Percentiles rank a stretch among this genome's conserved stretches.
phyloP scores from a whole-genome alignment of 352 stramenopile genomes.

The Pythium apleroticum region DNA sequence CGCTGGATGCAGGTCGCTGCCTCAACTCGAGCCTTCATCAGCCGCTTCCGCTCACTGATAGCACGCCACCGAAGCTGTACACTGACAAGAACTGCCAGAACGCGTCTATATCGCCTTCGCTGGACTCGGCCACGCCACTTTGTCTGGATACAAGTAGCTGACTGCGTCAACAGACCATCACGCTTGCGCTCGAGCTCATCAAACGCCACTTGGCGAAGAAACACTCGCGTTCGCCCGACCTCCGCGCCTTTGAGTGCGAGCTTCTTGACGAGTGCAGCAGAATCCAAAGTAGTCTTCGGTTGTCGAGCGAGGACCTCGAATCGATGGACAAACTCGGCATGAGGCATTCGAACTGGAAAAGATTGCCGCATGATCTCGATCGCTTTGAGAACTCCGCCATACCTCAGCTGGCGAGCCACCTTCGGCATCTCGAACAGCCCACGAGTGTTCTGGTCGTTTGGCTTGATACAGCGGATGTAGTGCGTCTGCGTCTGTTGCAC shows the following conservation, averaged over 20 bases:
- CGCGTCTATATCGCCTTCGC: slow-evolving; percentile 32
- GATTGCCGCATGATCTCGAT: slow-evolving; percentile 85
- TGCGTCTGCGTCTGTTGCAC: slow-evolving; percentile 96
- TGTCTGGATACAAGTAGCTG: slow-evolving; percentile 46
- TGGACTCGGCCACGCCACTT: slow-evolving; percentile 42
- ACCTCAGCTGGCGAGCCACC: slow-evolving; percentile 76
- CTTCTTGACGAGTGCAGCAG: slow-evolving; percentile 32
- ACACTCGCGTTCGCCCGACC: slow-evolving; percentile 68
- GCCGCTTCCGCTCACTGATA: slow-evolving; percentile 44
- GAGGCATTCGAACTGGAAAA: slow-evolving; percentile 77
- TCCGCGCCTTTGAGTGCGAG: slow-evolving; percentile 48
- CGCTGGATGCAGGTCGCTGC: slow-evolving; percentile 42
- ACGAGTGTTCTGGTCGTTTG: slow-evolving; percentile 93
- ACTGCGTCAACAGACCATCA: slow-evolving; percentile 33
- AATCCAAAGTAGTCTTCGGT: slow-evolving; percentile 21
- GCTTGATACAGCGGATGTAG: slow-evolving; percentile 99
- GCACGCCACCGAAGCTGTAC: slow-evolving; percentile 63
- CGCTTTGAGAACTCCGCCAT: slow-evolving; percentile 82
- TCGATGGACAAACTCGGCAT: slow-evolving; percentile 61
- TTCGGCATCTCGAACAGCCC: slow-evolving; percentile 88
- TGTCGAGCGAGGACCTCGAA: slow-evolving; percentile 39
- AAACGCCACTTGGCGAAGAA: slow-evolving; percentile 63
- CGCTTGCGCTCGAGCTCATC: slow-evolving; percentile 58
- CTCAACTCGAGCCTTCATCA: slow-evolving; percentile 31
- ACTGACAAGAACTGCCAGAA: slow-evolving; percentile 37